phyloP scores from a whole-genome alignment of 495 filamentous ascomycete genomes.

The Paragyromitra xinjiangensis region DNA sequence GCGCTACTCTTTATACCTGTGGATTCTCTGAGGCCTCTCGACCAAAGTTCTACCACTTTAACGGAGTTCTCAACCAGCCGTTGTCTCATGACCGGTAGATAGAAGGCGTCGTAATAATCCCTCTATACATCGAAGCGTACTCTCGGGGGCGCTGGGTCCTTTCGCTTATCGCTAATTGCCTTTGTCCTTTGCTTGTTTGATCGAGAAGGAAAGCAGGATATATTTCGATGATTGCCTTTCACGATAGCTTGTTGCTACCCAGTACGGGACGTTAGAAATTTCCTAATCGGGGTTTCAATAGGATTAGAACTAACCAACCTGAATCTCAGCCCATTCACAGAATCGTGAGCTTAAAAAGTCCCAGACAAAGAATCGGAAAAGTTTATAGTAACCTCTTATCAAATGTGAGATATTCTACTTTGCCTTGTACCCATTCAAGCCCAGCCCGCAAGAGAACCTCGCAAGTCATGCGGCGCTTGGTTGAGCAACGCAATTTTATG shows the following conservation, averaged over 20 bases:
- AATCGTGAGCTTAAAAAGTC: neutral
- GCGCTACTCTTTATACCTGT: conserved; percentile 21
- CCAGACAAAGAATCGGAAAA: conserved; percentile 18
- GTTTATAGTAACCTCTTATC: neutral
- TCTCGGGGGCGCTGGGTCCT: neutral
- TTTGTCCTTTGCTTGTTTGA: conserved; percentile 19
- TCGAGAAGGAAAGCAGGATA: neutral
- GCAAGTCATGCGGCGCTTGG: no score
- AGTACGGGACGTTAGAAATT: conserved; percentile 21
- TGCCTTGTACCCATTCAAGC: neutral
- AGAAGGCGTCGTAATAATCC: conserved; percentile 1
- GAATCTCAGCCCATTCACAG: neutral
- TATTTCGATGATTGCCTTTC: neutral
- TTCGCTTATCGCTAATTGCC: neutral
- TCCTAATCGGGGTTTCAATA: conserved; percentile 50
- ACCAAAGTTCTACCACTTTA: no score
- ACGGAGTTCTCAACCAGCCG: neutral
- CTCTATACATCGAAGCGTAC: neutral
- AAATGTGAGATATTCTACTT: neutral
- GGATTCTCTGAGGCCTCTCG: neutral
- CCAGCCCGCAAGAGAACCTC: no score
- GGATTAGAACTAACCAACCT: neutral
- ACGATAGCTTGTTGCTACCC: neutral
- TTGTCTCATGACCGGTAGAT: neutral
- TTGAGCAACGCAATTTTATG: no score